Evolutionary conservation across 306 rosid species (phyloP).

Genomic region (Rosa persica): DNA sequence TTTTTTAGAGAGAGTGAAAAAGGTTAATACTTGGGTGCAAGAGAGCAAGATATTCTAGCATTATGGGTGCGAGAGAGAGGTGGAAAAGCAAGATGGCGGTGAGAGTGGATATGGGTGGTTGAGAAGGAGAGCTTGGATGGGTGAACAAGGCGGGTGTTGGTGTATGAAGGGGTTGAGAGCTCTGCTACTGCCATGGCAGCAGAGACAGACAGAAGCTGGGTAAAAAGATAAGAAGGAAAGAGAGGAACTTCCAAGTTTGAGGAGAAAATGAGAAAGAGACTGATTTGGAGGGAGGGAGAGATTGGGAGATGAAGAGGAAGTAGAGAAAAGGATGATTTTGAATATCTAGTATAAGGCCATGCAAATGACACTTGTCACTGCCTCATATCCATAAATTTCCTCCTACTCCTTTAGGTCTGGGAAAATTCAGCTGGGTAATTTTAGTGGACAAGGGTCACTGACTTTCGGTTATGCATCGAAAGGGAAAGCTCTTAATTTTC

Average conservation of each 20-base stretch:
- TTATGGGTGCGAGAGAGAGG: conserved; percentile 35
- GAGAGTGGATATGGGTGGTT: conserved; percentile 30
- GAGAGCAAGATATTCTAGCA: conserved; percentile 62
- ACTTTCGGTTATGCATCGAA: neutral
- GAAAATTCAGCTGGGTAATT: neutral
- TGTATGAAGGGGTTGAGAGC: conserved; percentile 45
- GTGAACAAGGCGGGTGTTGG: conserved; percentile 39
- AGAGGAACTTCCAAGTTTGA: neutral
- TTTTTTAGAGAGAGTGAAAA: neutral
- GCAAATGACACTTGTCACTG: conserved; percentile 63
- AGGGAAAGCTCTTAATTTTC: no score
- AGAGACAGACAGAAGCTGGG: conserved; percentile 24
- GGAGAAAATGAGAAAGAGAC: conserved; percentile 3
- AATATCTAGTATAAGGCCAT: conserved; percentile 49
- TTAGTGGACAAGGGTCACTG: neutral
- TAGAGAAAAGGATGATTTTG: conserved; percentile 19
- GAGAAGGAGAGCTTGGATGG: conserved; percentile 54
- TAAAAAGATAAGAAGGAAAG: conserved; percentile 14
- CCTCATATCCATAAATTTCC: neutral
- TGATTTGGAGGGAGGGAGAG: conserved; percentile 35
- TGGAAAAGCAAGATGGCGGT: conserved; percentile 41
- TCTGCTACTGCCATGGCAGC: conserved; percentile 73
- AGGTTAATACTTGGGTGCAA: conserved; percentile 63
- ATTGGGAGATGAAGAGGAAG: neutral
- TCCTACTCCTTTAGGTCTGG: neutral